Evolutionary conservation across 2,329 filamentous ascomycete genomes (phyloP).

Genomic region (Phaeosphaeriaceae sp.): DNA sequence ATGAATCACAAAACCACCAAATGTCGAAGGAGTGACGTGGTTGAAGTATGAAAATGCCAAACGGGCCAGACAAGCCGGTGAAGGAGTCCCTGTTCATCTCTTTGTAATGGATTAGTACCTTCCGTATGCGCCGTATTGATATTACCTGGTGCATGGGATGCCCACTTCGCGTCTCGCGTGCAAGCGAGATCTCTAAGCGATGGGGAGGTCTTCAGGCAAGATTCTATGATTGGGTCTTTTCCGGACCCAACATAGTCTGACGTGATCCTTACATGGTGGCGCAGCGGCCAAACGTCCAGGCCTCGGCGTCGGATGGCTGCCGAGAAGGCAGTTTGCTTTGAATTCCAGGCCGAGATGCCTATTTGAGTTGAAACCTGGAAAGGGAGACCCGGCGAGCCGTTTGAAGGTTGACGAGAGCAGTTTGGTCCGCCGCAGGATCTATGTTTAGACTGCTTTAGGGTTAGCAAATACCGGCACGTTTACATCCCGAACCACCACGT

Average conservation of each 20-base stretch:
- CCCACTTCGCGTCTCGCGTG: slow-evolving; percentile 10
- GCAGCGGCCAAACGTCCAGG: slow-evolving; percentile 3
- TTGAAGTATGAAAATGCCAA: neutral
- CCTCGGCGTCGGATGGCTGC: too few relatives aligned
- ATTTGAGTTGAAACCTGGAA: neutral
- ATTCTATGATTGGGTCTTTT: neutral
- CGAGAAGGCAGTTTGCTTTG: neutral
- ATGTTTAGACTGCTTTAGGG: neutral
- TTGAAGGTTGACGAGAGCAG: neutral
- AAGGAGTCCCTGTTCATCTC: slow-evolving; percentile 8
- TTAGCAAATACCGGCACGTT: neutral
- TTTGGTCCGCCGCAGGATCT: neutral
- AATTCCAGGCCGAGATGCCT: neutral
- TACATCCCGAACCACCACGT: neutral
- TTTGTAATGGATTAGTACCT: slow-evolving; percentile 4
- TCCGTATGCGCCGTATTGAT: slow-evolving; percentile 23
- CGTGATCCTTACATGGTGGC: slow-evolving; percentile 5
- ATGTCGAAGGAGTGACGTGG: neutral
- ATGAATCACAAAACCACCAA: neutral
- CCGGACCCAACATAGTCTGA: neutral
- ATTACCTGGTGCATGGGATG: neutral
- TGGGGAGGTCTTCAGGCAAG: neutral
- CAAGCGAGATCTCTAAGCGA: slow-evolving; percentile 24
- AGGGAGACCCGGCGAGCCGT: neutral
- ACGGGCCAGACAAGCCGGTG: slow-evolving; percentile 3